phyloP scores from a whole-genome alignment of 2,329 filamentous ascomycete genomes.

The Fusarium algeriense region DNA sequence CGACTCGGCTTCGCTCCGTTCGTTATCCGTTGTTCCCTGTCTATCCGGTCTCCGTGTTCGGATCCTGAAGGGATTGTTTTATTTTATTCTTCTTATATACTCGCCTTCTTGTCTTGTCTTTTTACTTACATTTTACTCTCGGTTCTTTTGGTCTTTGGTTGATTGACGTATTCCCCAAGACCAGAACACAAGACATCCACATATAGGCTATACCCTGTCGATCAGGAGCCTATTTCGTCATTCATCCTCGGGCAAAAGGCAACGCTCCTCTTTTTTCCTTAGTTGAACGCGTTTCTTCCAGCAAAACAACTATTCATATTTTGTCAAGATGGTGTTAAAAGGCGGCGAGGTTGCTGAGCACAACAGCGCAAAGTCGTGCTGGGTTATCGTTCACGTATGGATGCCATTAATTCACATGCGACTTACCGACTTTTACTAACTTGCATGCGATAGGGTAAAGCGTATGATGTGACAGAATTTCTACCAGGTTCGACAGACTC shows the following conservation, averaged over 20 bases:
- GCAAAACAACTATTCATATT: conserved; percentile 2
- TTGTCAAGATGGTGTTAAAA: conserved; percentile 58
- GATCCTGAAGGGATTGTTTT: conserved; percentile 5
- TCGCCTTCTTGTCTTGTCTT: neutral
- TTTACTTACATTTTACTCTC: neutral
- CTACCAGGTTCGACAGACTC: conserved; percentile 70
- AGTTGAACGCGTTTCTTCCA: neutral
- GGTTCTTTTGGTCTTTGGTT: neutral
- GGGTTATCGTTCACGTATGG: conserved; percentile 85
- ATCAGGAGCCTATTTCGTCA: conserved; percentile 34
- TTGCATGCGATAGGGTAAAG: conserved; percentile 68
- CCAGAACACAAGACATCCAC: neutral
- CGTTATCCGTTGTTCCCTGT: conserved; percentile 5
- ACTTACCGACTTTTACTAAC: conserved; percentile 34
- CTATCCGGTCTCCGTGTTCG: conserved; percentile 24
- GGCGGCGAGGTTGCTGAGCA: conserved; percentile 74
- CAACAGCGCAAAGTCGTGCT: conserved; percentile 85
- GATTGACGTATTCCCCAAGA: neutral
- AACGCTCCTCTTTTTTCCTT: conserved; percentile 3
- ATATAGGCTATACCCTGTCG: conserved; percentile 4
- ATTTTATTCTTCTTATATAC: neutral
- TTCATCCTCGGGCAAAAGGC: conserved; percentile 44
- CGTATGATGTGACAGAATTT: conserved; percentile 91
- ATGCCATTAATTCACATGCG: neutral
- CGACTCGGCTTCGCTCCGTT: conserved; percentile 29